A percentile compares a stretch with the other conserved stretches of the same genome.
Evolutionary conservation across 345 rosid species (phyloP).

Genomic region (Brassica cretica): DNA sequence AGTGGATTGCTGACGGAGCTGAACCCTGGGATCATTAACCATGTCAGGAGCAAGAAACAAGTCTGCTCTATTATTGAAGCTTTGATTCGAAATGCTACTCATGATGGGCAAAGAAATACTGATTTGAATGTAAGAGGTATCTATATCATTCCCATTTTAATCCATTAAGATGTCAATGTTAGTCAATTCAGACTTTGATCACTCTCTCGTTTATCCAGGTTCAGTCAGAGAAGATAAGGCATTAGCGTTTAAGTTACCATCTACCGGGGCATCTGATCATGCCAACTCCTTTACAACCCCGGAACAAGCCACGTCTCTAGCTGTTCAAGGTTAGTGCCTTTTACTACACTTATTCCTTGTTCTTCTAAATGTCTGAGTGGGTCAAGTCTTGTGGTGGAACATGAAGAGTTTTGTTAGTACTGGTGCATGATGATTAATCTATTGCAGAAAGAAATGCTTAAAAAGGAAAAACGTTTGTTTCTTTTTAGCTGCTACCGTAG

Average conservation of each 20-base stretch:
- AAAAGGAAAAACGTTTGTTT: constrained; percentile 33
- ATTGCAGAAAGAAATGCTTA: constrained; percentile 38
- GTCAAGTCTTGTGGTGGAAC: background rate
- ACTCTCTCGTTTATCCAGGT: constrained; percentile 36
- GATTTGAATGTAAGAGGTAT: constrained; percentile 42
- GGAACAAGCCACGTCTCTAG: constrained; percentile 56
- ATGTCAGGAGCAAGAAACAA: constrained; percentile 81
- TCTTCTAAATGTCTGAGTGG: background rate
- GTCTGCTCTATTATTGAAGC: constrained; percentile 91
- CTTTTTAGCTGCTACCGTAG: constrained; percentile 82
- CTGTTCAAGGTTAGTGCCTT: constrained; percentile 61
- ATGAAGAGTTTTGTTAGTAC: constrained; percentile 10
- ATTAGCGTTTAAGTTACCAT: constrained; percentile 54
- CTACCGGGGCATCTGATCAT: constrained; percentile 49
- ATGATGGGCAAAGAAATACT: constrained; percentile 41
- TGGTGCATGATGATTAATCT: constrained; percentile 24
- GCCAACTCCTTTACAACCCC: constrained; percentile 49
- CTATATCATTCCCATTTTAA: constrained; percentile 34
- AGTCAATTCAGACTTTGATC: constrained; percentile 33
- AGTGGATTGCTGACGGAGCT: constrained; percentile 83
- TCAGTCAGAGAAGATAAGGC: constrained; percentile 46
- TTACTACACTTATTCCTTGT: background rate
- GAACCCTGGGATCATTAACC: constrained; percentile 93
- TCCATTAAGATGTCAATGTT: constrained; percentile 38
- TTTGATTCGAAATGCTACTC: constrained; percentile 55